Evolutionary conservation across 2,329 filamentous ascomycete species (phyloP), one percentile per base, ranked within the genome.

Genomic region (Magnaporthiopsis rhizophila): DNA sequence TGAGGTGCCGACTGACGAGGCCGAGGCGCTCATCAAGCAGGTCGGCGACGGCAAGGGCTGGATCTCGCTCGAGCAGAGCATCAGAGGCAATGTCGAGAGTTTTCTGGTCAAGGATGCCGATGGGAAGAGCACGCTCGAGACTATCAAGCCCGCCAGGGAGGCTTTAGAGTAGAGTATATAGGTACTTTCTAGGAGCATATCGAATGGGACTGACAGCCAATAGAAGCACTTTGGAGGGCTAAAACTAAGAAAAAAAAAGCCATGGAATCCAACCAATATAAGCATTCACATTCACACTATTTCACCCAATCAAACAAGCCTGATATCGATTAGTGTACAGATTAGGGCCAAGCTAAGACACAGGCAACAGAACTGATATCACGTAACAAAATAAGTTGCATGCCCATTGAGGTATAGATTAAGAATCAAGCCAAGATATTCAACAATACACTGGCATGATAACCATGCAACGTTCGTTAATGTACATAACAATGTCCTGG

Each of bases 41-140:
- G 50, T 63, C 56, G 32, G 32, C 32, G 62, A 57, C 24, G 24
- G 32, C 34, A 50, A n/a, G n/a, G 62, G 62, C 26, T 63, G 62
- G 62, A 63, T 18, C 15, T 26, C 15, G 8, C 36, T 63, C 18
- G 62, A 63, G 57, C 34, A 59, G 32, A 38, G 21, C 13, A n/a
- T 63, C 11, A 21, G 34, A 18, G 62, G 21, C 32, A 24, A 26
- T 24, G 11, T 63, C 15, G 62, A 59, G 56, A 63, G 62, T 36
- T 63, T 56, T 57, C 45, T 53, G 21, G 45, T n/a, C 45, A 53
- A 53, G 45, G 45, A 53, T 8, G 21, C 18, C 18, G 21, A 53
- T 8, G 45, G 45, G 21, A 9, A 2, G 3, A 53, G 11, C 45
- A 53, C 45, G 18, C 3, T 53, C 4, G 45, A 53, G 21, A 11